These are phyloP conservation scores for Solanum chilense DNA, from an alignment of 257 asterid species.

Conservation along the genomic window DNA sequence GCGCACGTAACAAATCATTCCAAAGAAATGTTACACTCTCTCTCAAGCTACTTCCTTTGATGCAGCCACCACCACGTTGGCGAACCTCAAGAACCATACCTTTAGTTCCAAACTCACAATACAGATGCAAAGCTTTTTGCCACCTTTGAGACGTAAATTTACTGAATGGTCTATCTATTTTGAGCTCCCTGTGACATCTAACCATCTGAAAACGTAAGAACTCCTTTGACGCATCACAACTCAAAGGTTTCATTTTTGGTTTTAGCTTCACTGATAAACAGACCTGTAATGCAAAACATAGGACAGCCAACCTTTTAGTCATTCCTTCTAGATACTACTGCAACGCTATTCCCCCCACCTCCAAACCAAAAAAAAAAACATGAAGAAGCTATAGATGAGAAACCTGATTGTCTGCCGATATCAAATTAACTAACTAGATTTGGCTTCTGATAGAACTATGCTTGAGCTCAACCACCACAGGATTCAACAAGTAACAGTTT, in stretches of 20 bases:
- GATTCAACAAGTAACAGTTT: not conserved
- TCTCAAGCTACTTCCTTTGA: constrained; percentile 41
- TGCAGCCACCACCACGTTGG: constrained; percentile 40
- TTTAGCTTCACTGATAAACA: constrained; percentile 40
- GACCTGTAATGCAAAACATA: constrained; percentile 35
- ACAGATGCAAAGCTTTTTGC: constrained; percentile 64
- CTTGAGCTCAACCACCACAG: not conserved
- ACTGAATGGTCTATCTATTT: constrained; percentile 41
- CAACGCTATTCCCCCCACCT: not conserved
- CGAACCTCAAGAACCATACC: constrained; percentile 64
- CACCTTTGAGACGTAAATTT: constrained; percentile 41
- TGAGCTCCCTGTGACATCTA: constrained; percentile 70
- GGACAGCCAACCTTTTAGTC: not conserved
- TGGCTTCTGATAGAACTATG: not conserved
- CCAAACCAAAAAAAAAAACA: not conserved
- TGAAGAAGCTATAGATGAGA: not conserved
- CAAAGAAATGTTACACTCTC: constrained; percentile 43
- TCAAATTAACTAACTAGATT: not conserved
- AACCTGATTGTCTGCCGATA: not conserved
- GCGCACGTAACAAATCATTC: constrained; percentile 78
- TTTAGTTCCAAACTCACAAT: constrained; percentile 83
- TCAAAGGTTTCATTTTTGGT: constrained; percentile 4
- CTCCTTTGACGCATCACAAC: constrained; percentile 27
- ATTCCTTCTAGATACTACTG: not conserved
- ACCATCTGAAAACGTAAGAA: constrained; percentile 55